These are phyloP conservation scores for Thermochaetoides thermophila DNA, from an alignment of 495 filamentous ascomycete species.

Conservation along the genomic window DNA sequence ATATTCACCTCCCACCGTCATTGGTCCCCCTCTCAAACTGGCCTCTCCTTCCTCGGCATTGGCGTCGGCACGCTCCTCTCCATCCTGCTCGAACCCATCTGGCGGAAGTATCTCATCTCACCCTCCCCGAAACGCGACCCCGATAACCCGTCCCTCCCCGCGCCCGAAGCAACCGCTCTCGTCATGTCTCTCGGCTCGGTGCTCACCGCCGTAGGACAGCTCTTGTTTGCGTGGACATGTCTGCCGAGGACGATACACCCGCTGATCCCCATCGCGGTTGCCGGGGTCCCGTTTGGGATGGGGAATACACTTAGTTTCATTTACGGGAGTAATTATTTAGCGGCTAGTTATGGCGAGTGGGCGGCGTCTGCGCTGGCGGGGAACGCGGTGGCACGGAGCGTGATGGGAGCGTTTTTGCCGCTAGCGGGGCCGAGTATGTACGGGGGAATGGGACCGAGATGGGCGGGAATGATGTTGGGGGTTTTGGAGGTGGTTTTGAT, in stretches of 20 bases:
- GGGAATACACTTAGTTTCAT: slow-evolving; percentile 71
- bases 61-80: slow-evolving; percentile 57
- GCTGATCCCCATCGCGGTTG: slow-evolving; percentile 55
- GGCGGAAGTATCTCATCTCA: slow-evolving; percentile 61
- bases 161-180: slow-evolving; percentile 60
- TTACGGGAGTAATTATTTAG: slow-evolving; percentile 65
- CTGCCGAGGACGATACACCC: slow-evolving; percentile 57
- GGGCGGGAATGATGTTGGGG: slow-evolving; percentile 65
- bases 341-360: slow-evolving; percentile 62
- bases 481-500: slow-evolving; percentile 53
- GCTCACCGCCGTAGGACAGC: slow-evolving; percentile 53
- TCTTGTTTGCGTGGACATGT: slow-evolving; percentile 74
- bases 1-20: slow-evolving; percentile 58
- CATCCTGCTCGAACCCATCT: slow-evolving; percentile 53
- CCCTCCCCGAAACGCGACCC: slow-evolving; percentile 47
- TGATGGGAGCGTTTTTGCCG: slow-evolving; percentile 56
- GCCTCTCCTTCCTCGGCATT: slow-evolving; percentile 71
- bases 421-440: slow-evolving; percentile 66
- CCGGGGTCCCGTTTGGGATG: slow-evolving; percentile 65
- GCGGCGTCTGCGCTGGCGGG: slow-evolving; percentile 65
- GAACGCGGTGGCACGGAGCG: slow-evolving; percentile 53
- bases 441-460: slow-evolving; percentile 45
- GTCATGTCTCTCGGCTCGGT: slow-evolving; percentile 57
- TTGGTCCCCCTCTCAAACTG: slow-evolving; percentile 57
- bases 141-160: slow-evolving; percentile 45